A percentile compares a stretch with the other conserved stretches of the same genome.
phyloP scores from a whole-genome alignment of 345 rosid genomes.

The Erysimum cheiranthoides region DNA sequence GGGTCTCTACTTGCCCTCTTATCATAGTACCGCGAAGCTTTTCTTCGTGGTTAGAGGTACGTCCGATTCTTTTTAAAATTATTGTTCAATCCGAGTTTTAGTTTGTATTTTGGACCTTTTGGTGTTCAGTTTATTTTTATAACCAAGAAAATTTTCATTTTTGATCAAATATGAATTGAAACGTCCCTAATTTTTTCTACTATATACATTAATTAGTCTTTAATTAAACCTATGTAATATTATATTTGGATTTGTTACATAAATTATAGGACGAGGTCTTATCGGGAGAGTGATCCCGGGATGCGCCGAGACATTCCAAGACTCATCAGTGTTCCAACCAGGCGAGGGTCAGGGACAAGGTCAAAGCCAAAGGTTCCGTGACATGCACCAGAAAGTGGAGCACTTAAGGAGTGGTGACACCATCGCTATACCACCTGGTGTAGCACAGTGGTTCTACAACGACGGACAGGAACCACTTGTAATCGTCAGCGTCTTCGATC shows the following conservation, averaged over 20 bases:
- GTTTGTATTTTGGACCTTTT: too few species aligned
- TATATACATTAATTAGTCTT: too few species aligned
- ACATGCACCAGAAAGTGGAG: constrained; percentile 66
- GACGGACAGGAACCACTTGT: constrained; percentile 58
- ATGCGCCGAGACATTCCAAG: constrained; percentile 73
- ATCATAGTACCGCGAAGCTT: constrained; percentile 51
- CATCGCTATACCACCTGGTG: constrained; percentile 59
- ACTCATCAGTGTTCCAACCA: constrained; percentile 17
- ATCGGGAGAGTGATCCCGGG: constrained; percentile 57
- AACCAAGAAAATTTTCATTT: too few species aligned
- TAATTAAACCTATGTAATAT: neutral
- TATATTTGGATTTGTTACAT: neutral
- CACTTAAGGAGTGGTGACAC: constrained; percentile 59
- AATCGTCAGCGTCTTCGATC: constrained; percentile 50
- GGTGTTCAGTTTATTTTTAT: too few species aligned
- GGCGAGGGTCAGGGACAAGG: neutral
- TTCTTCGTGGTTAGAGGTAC: constrained; percentile 61
- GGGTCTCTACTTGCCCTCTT: constrained; percentile 67
- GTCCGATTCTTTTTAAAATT: neutral
- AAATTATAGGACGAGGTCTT: constrained; percentile 55
- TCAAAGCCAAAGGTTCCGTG: constrained; percentile 45
- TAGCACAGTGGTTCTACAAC: constrained; percentile 64
- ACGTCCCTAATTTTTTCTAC: neutral
- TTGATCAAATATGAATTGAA: too few species aligned
- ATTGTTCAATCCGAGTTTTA: too few species aligned